These are phyloP conservation scores for Oryza punctata DNA, from an alignment of 176 grass and related monocot genomes.

Conservation along the genomic window DNA sequence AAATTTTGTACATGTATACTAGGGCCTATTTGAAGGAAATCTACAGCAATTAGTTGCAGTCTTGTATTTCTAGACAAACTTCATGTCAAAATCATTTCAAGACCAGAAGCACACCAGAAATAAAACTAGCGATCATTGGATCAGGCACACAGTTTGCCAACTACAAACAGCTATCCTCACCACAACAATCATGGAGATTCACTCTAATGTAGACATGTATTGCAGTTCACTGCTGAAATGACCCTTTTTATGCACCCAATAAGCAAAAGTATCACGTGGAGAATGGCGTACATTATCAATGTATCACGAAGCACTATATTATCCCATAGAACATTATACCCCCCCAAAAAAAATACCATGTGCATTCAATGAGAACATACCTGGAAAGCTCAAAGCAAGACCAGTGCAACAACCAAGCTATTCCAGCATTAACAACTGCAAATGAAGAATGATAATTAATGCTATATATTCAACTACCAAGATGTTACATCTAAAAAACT, in stretches of 20 bases:
- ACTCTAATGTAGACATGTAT: background rate
- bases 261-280: background rate
- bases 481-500: background rate
- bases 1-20: background rate
- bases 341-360: conserved; percentile 7
- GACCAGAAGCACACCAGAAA: background rate
- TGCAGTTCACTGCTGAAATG: background rate
- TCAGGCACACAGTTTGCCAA: background rate
- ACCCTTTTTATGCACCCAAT: background rate
- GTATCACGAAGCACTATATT: background rate
- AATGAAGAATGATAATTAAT: conserved; percentile 43
- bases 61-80: background rate
- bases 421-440: conserved; percentile 77
- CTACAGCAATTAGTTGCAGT: background rate
- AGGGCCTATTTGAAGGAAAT: background rate
- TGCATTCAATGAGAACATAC: conserved; percentile 43
- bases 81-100: background rate
- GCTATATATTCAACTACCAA: background rate
- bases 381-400: conserved; percentile 91
- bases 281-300: background rate
- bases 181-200: background rate
- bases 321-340: background rate
- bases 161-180: background rate
- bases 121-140: background rate
- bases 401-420: conserved; percentile 91